Base-by-base conservation (phyloP, 2,329 filamentous ascomycete genomes). In the Nemania diffusa region DNA sequence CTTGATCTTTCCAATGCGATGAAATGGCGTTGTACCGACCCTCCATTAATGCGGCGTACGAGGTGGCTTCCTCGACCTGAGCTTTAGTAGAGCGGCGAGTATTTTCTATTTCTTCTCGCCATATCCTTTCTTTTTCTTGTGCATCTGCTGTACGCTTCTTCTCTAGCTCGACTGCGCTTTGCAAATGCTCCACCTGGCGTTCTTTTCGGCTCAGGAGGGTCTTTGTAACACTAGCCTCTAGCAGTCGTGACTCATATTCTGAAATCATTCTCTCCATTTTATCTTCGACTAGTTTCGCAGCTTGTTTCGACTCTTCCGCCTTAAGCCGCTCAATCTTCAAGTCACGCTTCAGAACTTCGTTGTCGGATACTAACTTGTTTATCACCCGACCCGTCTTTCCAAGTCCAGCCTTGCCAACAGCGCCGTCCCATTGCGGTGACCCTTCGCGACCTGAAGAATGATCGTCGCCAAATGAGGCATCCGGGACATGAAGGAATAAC, bases 361-460 rank as follows among this genome's bases (percentile, higher is more conserved):
- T 94, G 76, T 95, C 92, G 60, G 90, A 90, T 76, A 93, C 92
- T 61, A 96, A 85, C 75, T 89, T 88, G 80, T 96, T 93, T 78
- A 96, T 95, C 59, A 93, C 91, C 37, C 91, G 85, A 8, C 91
- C 91, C 9, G 90, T 92, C 81, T 93, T 93, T 50, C 91, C 91
- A 2, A 91, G 81, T 2, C 88, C 89, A 7, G 90, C 90, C 75
- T 90, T 90, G 71, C 90, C 90, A 52, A 92, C 86, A 2, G 89
- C 89, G 32, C 88, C 88, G 74, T 91, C 90, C 87, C 89, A 90
- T 76, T 82, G 61, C 64, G 77, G 68, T 3, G 76, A 74, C 17
- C 69, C 72, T n/a, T 78, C 73, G 11, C 81, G 81, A 26, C 44
- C 64, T 7, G 48, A 48, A 20, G 74, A 63, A 51, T 57, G 72